Evolutionary conservation across 75 land plant species (phyloP), one percentile per base, ranked within the genome.

Genomic region (Sequoia sempervirens): DNA sequence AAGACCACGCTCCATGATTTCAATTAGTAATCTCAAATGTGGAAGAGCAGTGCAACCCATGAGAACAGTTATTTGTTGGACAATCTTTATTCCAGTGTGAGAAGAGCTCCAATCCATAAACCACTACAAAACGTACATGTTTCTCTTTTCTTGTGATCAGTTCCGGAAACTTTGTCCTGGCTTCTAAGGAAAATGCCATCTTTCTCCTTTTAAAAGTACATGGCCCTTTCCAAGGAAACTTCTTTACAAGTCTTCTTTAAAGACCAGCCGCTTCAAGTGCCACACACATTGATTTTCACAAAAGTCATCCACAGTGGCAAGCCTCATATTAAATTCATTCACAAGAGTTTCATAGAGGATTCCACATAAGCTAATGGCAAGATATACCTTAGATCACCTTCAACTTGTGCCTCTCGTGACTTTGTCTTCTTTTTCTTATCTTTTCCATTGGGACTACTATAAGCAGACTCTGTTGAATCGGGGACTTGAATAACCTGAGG

Each of bases 241-340:
- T 93, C 68, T 95, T 96, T 14, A 95, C 93, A 20, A 98, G 95
- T 75, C 84, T 94, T 88, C 99, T 93, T 70, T 98, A 98, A 91
- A 98, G 89, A 84, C 99, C 99, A 74, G 99, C 95, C 26, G 99
- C 99, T 91, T 98, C 99, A 85, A 98, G 99, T 50, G 99, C 99
- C 54, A 98, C 99, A 38, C 99, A 96, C 86, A 98, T 93, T 4
- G 93, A 96, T 96, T 98, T 56, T 98, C 99, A 78, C 95, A 96
- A 72, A 91, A 80, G 38, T 93, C 97, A 85, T 92, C 94, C 84
- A 98, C 82, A 18, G 93, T 89, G 38, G 90, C 89, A 81, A 98
- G 93, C 83, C 99, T 91, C 64, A 89, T 86, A 74, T 98, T 96
- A 46, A 93, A 93, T 54, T 96, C 99, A 85, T 83, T 89, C 50